Evolutionary conservation across 306 rosid genomes (phyloP), one percentile per base, ranked within the genome.

Genomic region (Styphnolobium japonicum): DNA sequence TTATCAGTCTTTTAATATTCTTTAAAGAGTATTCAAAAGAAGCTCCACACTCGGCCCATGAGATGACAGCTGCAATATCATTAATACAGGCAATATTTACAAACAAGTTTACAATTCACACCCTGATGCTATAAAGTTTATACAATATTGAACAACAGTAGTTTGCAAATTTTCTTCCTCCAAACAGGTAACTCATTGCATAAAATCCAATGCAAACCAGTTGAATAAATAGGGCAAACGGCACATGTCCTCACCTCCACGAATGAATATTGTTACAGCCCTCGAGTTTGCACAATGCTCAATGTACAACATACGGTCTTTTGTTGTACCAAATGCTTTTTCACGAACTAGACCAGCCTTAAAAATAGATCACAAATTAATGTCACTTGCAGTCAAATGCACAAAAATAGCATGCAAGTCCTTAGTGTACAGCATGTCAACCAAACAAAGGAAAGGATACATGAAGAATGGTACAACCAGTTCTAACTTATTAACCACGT

Each of bases 271-370:
- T 42, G 97, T 96, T 23, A 93, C 98, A 68, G 98, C 99, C 86
- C 87, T 90, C 63, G 99, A 96, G 80, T 96, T 96, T 46, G 99
- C 99, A 90, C 99, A 93, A 75, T 88, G 99, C 83, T 96, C 99
- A 78, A 96, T 90, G 90, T 93, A 93, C 73, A 96, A 66, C 98
- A 96, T 96, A 55, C 98, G 88, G 64, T 93, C 99, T 89, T 96
- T 96, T 3, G 99, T 96, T 51, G 98, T 96, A 42, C 99, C 98
- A 86, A 96, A 96, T 46, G 98, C 23, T 80, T 90, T 96, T 79
- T 96, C 99, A n/a, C 97, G 92, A 76, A 96, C 99, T 78, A 96
- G 53, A 25, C 99, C 99, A 84, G 99, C 97, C 99, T 96, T 45
- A 36, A 48, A 51, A 56, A 37, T 27, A 34, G 43, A 76, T 29